These are phyloP conservation scores for Zygoascus hellenicus DNA, from an alignment of 1,139 yeast species.

Conservation along the genomic window DNA sequence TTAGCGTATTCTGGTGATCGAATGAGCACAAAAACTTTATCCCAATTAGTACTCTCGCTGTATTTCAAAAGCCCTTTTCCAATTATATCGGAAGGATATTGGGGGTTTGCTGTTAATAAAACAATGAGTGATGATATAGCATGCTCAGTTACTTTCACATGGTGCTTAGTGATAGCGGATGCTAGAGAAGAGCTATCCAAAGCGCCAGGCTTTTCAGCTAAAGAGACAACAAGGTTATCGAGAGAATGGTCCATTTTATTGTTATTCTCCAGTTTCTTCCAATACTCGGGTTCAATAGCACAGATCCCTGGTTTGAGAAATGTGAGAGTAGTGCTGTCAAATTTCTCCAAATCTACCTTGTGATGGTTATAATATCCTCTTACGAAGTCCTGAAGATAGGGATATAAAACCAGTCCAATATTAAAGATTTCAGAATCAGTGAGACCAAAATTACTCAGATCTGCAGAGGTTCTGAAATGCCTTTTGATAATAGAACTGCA, in stretches of 20 bases:
- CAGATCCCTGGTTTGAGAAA: too few relatives aligned
- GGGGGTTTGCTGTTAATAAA: not conserved
- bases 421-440: too few relatives aligned
- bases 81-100: slow-evolving; percentile 6
- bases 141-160: slow-evolving; percentile 8
- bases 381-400: too few relatives aligned
- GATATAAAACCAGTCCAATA: too few relatives aligned
- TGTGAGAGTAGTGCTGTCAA: too few relatives aligned
- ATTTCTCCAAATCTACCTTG: too few relatives aligned
- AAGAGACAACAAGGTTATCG: slow-evolving; percentile 5
- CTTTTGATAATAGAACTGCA: too few relatives aligned
- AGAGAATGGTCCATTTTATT: slow-evolving; percentile 6
- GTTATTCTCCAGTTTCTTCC: too few relatives aligned
- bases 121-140: slow-evolving; percentile 8
- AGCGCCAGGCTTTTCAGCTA: slow-evolving; percentile 10
- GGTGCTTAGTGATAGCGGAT: slow-evolving; percentile 9
- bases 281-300: too few relatives aligned
- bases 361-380: too few relatives aligned
- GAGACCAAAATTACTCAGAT: too few relatives aligned
- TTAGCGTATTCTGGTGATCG: slow-evolving; percentile 3
- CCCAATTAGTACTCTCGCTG: slow-evolving; percentile 8
- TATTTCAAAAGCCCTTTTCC: slow-evolving; percentile 6
- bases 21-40: slow-evolving; percentile 5
- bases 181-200: slow-evolving; percentile 9
- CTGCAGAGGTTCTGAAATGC: too few relatives aligned